Percentiles rank a stretch among this genome's conserved stretches.
These are phyloP conservation scores for Sarocladium oryzae DNA, from an alignment of 2,329 filamentous ascomycete genomes.

Conservation along the genomic window DNA sequence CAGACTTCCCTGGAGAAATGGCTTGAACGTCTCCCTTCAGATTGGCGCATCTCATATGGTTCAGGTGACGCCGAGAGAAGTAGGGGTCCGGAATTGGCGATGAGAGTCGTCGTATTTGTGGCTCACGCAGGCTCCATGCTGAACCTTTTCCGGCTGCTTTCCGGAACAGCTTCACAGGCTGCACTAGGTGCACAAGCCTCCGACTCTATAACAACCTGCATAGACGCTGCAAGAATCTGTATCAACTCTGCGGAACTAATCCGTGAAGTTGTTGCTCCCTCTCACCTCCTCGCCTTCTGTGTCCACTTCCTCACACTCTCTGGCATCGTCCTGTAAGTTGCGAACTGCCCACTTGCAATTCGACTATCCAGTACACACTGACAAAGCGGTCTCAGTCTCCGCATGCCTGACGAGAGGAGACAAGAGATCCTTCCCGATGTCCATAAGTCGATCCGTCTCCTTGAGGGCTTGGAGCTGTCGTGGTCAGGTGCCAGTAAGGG, in stretches of 20 bases:
- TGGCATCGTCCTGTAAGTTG: conserved; percentile 20
- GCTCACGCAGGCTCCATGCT: conserved; percentile 21
- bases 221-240: conserved; percentile 19
- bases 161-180: background rate
- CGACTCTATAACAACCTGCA: conserved; percentile 17
- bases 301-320: conserved; percentile 21
- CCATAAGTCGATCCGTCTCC: conserved; percentile 16
- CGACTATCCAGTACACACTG: background rate
- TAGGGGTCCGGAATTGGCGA: conserved; percentile 17
- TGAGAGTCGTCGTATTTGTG: conserved; percentile 23
- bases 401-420: conserved; percentile 13
- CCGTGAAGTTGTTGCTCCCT: conserved; percentile 17
- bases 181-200: background rate
- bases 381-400: conserved; percentile 12
- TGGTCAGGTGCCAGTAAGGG: conserved; percentile 20
- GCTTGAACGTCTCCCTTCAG: conserved; percentile 14
- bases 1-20: conserved; percentile 7
- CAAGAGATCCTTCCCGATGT: conserved; percentile 12
- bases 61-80: background rate
- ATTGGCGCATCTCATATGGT: conserved; percentile 22
- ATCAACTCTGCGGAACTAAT: conserved; percentile 20
- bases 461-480: conserved; percentile 18
- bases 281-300: conserved; percentile 21
- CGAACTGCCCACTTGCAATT: background rate
- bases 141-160: conserved; percentile 17